Percentiles rank a stretch among this genome's conserved stretches.
phyloP scores from a whole-genome alignment of 306 rosid genomes.

The Lotus japonicus region DNA sequence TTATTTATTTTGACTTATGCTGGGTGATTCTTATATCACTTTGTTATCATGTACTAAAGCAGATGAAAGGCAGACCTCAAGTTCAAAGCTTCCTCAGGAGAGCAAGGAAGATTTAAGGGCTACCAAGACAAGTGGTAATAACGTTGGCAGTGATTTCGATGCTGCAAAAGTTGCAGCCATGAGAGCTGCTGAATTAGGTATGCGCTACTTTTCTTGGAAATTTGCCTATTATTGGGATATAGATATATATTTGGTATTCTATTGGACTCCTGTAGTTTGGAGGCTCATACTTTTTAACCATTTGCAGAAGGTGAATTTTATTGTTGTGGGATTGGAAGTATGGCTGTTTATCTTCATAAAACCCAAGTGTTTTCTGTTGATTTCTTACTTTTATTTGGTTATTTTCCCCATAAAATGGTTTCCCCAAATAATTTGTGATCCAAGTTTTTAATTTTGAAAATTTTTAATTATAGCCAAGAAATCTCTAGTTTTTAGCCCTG shows the following conservation, averaged over 20 bases:
- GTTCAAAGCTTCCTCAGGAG: constrained; percentile 46
- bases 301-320: constrained; percentile 9
- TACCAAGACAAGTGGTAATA: constrained; percentile 39
- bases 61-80: constrained; percentile 35
- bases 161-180: constrained; percentile 91
- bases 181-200: constrained; percentile 98
- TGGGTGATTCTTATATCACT: neutral
- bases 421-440: neutral
- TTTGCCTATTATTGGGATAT: constrained; percentile 11
- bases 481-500: neutral
- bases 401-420: neutral
- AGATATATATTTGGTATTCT: neutral
- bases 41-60: constrained; percentile 4
- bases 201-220: neutral
- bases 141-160: constrained; percentile 46
- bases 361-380: neutral
- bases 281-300: constrained; percentile 8
- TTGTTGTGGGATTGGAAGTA: neutral
- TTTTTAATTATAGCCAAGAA: neutral
- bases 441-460: neutral
- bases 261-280: constrained; percentile 1
- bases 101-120: constrained; percentile 33
- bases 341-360: neutral
- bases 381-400: neutral
- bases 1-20: neutral